Base-by-base conservation (phyloP, 768 basidiomycete species). In the Suillus variegatus region DNA sequence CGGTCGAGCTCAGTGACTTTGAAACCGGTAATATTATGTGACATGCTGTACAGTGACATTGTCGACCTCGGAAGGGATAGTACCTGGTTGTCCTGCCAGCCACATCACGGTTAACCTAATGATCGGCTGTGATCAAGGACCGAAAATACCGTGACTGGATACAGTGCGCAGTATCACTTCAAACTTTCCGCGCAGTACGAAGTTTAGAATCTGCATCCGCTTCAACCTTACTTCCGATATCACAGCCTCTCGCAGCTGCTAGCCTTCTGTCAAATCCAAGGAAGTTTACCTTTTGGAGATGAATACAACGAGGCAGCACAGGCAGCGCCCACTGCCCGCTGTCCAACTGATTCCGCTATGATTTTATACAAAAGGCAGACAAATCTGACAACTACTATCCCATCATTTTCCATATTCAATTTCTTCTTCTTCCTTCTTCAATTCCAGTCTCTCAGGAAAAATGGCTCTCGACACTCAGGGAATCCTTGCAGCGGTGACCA, bases 401-500 rank as follows among this genome's bases (percentile, higher is more conserved):
- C 38, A 43, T 52, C 61, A 52, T 62, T 47, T 20, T 22, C 64
- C 66, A 35, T 41, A 51, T 38, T 61, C 25, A 25, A 25, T n/a
- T n/a, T n/a, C n/a, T n/a, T n/a, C n/a, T n/a, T n/a, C n/a, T n/a
- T 49, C 41, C 41, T 36, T 57, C 63, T 18, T 43, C 22, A 40
- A 56, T 22, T 43, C 28, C 25, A 56, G 12, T 66, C 22, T 54
- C 1, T 55, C 65, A 41, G 51, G 10, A 65, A 65, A 65, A 58
- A 80, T 82, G 77, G 22, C 75, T 38, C 75, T 84, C 51, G 73
- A 82, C 65, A 66, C 75, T 1, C 80, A 80, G 63, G 83, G 82
- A 28, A 82, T 83, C 66, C 84, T 91, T 65, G 82, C 88, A 40
- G 85, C 85, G 2, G 86, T 85, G 7, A 80, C 85, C 68, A 79